A percentile compares a stretch with the other conserved stretches of the same genome.
Conservation (phyloP, 108 stramenopile species). For the Stephanodiscus triporus region DNA sequence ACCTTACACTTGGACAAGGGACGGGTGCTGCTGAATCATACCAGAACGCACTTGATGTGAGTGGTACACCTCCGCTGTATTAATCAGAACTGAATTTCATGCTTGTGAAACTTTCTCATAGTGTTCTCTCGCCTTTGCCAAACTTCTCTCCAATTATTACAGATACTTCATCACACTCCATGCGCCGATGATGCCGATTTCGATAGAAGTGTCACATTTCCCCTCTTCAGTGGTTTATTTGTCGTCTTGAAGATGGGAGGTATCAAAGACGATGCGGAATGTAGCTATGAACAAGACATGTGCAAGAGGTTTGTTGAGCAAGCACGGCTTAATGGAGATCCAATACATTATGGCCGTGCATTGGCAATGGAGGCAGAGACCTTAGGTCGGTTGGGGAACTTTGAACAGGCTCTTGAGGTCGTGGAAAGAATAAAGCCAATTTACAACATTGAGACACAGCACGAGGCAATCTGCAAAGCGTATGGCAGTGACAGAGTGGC, state of each 20-base stretch:
- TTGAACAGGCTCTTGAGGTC: slow-evolving; percentile 58
- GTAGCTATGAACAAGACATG: slow-evolving; percentile 54
- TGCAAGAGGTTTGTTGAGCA: slow-evolving; percentile 59
- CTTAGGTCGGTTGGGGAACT: slow-evolving; percentile 50
- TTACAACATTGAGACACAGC: slow-evolving; percentile 63
- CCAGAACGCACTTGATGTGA: slow-evolving; percentile 51
- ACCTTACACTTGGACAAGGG: slow-evolving; percentile 30
- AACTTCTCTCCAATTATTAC: neutral
- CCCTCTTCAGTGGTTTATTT: slow-evolving; percentile 65
- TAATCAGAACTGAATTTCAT: no score
- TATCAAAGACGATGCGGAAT: slow-evolving; percentile 50
- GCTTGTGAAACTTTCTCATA: no score
- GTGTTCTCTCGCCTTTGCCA: no score
- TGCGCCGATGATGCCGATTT: slow-evolving; percentile 27
- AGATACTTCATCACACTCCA: slow-evolving; percentile 50
- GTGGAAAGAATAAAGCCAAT: slow-evolving; percentile 46
- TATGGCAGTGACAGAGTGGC: slow-evolving; percentile 69
- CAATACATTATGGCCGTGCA: slow-evolving; percentile 63
- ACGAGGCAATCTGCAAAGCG: slow-evolving; percentile 47
- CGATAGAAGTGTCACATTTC: slow-evolving; percentile 67
- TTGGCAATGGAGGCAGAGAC: slow-evolving; percentile 69
- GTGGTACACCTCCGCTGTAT: slow-evolving; percentile 9
- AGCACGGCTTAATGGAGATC: slow-evolving; percentile 57
- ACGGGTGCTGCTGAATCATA: slow-evolving; percentile 33
- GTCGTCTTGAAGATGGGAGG: slow-evolving; percentile 53